Evolutionary conservation across 768 basidiomycete species (phyloP).

Genomic region (Infundibulicybe gibba): DNA sequence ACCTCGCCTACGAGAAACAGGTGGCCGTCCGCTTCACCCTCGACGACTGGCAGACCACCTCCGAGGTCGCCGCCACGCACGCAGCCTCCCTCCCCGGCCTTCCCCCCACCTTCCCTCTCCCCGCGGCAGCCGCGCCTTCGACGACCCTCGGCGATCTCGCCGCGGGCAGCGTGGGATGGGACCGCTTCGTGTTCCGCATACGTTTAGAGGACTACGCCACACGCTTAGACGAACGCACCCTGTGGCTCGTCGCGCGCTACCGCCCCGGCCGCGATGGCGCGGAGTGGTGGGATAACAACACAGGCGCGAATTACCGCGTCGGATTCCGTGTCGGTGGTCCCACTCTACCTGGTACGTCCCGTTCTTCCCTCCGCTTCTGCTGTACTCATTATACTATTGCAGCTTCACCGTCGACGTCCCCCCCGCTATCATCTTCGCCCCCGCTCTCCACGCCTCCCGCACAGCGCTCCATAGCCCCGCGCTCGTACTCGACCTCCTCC

Average conservation of each 20-base stretch:
- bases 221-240: constrained; percentile 42
- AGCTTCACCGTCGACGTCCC: too few species aligned
- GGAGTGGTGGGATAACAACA: constrained; percentile 97
- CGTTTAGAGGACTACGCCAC: constrained; percentile 69
- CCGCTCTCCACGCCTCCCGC: too few species aligned
- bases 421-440: too few species aligned
- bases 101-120: constrained; percentile 21
- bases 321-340: constrained; percentile 37
- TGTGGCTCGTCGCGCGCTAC: constrained; percentile 64
- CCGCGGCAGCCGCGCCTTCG: constrained; percentile 1
- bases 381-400: too few species aligned
- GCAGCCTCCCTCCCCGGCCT: constrained; percentile 35
- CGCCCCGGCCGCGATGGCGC: constrained; percentile 27
- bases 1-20: constrained; percentile 82
- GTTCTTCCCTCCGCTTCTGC: too few species aligned
- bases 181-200: constrained; percentile 58
- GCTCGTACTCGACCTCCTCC: not conserved
- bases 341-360: not conserved
- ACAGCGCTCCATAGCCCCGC: too few species aligned
- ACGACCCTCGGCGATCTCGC: not conserved
- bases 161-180: constrained; percentile 34
- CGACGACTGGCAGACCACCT: constrained; percentile 92
- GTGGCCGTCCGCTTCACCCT: constrained; percentile 87
- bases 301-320: constrained; percentile 71
- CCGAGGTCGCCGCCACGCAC: constrained; percentile 68